Evolutionary conservation across 2,329 filamentous ascomycete species (phyloP).

Genomic region (Aspergillus sp.): DNA sequence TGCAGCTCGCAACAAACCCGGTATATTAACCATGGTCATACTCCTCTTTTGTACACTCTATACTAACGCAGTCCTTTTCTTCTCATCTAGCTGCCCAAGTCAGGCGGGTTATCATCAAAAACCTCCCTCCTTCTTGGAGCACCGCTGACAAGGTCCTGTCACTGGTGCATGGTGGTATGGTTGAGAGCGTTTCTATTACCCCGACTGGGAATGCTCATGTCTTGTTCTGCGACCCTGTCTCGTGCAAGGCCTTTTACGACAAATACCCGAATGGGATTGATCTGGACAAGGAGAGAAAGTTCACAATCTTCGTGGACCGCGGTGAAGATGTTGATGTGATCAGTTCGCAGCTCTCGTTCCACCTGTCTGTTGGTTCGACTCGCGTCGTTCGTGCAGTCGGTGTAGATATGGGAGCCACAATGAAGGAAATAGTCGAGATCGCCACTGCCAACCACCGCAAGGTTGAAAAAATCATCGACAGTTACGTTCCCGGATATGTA

Average conservation of each 20-base stretch:
- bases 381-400: slow-evolving; percentile 48
- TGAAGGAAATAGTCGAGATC: slow-evolving; percentile 37
- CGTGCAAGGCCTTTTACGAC: slow-evolving; percentile 37
- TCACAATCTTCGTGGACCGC: slow-evolving; percentile 39
- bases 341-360: slow-evolving; percentile 42
- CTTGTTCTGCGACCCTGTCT: slow-evolving; percentile 35
- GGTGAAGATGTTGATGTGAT: slow-evolving; percentile 39
- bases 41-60: neutral
- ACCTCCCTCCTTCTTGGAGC: slow-evolving; percentile 34
- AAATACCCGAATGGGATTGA: slow-evolving; percentile 38
- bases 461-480: slow-evolving; percentile 47
- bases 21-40: slow-evolving; percentile 15
- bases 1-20: slow-evolving; percentile 24
- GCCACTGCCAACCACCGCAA: slow-evolving; percentile 42
- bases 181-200: slow-evolving; percentile 33
- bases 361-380: slow-evolving; percentile 42
- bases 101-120: slow-evolving; percentile 35
- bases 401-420: slow-evolving; percentile 41
- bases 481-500: slow-evolving; percentile 42
- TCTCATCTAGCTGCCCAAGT: slow-evolving; percentile 21
- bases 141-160: slow-evolving; percentile 34
- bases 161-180: slow-evolving; percentile 38
- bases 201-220: slow-evolving; percentile 30
- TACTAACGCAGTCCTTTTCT: neutral
- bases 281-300: slow-evolving; percentile 29